Evolutionary conservation across 2,329 filamentous ascomycete genomes (phyloP).

Genomic region (Setomelanomma holmii): DNA sequence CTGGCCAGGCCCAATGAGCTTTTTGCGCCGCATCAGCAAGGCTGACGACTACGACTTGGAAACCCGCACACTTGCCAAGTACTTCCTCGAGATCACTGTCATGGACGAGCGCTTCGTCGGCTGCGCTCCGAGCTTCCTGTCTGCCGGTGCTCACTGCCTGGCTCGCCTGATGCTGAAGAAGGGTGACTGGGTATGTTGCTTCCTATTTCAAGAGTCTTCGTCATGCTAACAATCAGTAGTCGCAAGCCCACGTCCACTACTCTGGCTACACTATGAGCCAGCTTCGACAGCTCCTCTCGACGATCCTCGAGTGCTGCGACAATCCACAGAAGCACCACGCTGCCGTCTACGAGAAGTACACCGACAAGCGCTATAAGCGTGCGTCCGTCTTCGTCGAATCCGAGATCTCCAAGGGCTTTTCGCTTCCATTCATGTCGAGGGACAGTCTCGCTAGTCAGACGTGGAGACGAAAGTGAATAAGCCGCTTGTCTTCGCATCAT

Average conservation of each 20-base stretch:
- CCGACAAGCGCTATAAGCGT: constrained; percentile 84
- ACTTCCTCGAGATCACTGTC: constrained; percentile 94
- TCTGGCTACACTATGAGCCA: constrained; percentile 91
- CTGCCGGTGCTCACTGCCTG: constrained; percentile 91
- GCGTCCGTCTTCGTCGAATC: constrained; percentile 80
- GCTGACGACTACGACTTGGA: constrained; percentile 97
- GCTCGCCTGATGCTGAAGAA: constrained; percentile 88
- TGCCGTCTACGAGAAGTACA: constrained; percentile 92
- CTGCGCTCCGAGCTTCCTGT: constrained; percentile 85
- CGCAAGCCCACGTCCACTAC: constrained; percentile 84
- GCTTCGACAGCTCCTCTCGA: constrained; percentile 75
- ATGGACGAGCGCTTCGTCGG: constrained; percentile 98
- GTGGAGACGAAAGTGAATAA: constrained; percentile 50
- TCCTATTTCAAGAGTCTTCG: not conserved
- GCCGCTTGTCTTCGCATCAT: constrained; percentile 23
- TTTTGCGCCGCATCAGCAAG: constrained; percentile 95
- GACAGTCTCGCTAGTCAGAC: constrained; percentile 46
- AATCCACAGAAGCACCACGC: constrained; percentile 80
- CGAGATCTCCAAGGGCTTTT: constrained; percentile 70
- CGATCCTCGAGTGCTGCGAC: constrained; percentile 88
- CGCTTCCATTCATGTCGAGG: constrained; percentile 52
- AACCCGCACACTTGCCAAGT: constrained; percentile 93
- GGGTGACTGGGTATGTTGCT: constrained; percentile 81
- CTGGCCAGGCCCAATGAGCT: constrained; percentile 99
- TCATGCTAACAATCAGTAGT: constrained; percentile 61